Base-by-base conservation (phyloP, 2,329 filamentous ascomycete genomes). In the Xylaria arbuscula region DNA sequence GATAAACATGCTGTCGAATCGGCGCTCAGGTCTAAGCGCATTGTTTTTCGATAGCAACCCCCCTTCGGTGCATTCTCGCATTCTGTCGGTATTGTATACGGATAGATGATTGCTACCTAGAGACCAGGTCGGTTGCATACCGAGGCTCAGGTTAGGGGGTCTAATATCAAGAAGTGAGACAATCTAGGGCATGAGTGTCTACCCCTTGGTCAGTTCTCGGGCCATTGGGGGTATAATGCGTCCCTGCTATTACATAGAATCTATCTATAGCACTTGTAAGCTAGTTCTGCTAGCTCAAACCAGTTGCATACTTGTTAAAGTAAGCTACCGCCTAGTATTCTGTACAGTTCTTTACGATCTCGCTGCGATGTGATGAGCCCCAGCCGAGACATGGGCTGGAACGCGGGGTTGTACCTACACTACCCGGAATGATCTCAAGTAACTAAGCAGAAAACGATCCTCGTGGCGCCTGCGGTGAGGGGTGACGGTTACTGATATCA, bases 21-120 rank as follows among this genome's bases (percentile, higher is more conserved):
- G 45, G 64, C 53, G 64, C 50, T 53, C 28, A 24, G 45, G 24
- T 17, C 24, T 32, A 42, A 48, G n/a, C 40, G 15, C 47, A 42
- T 34, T 24, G n/a, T 22, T 47, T 62, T 38, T 36, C 32, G 61
- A 62, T 54, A 22, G 45, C 32, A 57, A 56, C 53, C 64, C 74
- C 73, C 74, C 69, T 51, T 77, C 75, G 75, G 74, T 60, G 69
- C 66, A 76, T 74, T 76, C 72, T 77, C 75, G 75, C 70, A 66
- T 54, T 74, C 70, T 70, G 64, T 74, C 74, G 74, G 75, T 68
- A 73, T 76, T 42, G 40, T 28, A 60, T 22, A 51, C 32, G 34
- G 53, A 60, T 58, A 62, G 56, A 54, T 48, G 24, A 63, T 48
- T 71, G 61, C 62, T 58, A 56, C 55, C 42, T 56, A 22, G 45